A percentile compares a stretch with the other conserved stretches of the same genome.
Evolutionary conservation across 148 eudicot species (phyloP).

Genomic region (Rheum nobile): DNA sequence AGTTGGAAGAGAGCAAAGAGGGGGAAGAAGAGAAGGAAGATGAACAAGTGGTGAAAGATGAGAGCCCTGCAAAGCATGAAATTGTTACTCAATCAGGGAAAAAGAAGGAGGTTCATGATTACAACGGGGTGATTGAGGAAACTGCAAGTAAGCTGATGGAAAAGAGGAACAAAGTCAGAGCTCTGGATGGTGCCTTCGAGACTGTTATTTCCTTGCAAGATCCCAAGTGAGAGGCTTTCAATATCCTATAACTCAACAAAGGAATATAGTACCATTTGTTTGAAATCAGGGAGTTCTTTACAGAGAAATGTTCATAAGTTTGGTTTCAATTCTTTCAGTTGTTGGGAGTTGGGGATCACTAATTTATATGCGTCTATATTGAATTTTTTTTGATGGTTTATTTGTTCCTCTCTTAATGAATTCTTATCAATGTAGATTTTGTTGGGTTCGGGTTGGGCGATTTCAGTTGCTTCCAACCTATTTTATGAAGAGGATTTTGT

Average conservation of each 20-base stretch:
- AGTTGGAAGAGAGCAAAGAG: neutral
- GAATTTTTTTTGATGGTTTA: neutral
- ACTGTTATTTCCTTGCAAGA: slow-evolving; percentile 53
- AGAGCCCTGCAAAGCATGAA: neutral
- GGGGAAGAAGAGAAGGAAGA: neutral
- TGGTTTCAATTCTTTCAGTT: neutral
- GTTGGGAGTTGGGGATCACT: neutral
- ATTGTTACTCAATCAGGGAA: neutral
- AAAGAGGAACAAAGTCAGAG: slow-evolving; percentile 53
- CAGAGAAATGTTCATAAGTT: neutral
- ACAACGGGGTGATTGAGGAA: slow-evolving; percentile 54
- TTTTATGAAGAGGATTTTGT: too few species aligned
- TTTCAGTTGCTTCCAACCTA: neutral
- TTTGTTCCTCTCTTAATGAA: neutral
- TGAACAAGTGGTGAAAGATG: neutral
- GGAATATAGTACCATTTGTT: neutral
- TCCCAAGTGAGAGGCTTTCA: neutral
- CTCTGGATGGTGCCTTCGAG: slow-evolving; percentile 72
- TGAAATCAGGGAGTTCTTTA: neutral
- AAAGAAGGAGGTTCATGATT: slow-evolving; percentile 23
- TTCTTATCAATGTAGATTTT: neutral
- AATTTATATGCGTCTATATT: neutral
- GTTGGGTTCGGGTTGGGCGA: too few species aligned
- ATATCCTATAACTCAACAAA: neutral
- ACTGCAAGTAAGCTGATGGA: slow-evolving; percentile 48